These are phyloP conservation scores for Aegilops longissima DNA, from an alignment of 176 grass and related monocot genomes.

Conservation along the genomic window DNA sequence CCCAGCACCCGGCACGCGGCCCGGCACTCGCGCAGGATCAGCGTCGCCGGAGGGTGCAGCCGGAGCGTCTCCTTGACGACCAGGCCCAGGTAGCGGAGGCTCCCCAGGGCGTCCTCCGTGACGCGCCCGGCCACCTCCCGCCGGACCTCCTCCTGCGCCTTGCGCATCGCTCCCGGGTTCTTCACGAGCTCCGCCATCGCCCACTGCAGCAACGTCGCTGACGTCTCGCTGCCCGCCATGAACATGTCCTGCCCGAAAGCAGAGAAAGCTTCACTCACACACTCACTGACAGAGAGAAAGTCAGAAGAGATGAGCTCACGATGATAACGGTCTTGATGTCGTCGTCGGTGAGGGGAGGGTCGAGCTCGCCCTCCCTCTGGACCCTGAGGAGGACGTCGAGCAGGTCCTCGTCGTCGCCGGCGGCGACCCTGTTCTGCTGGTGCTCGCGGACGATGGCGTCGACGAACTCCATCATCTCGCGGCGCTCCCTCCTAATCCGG, in stretches of 20 bases:
- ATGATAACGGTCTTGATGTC: background rate
- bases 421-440: background rate
- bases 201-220: constrained; percentile 33
- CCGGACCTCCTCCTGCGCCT: constrained; percentile 22
- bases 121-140: background rate
- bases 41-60: too few relatives aligned
- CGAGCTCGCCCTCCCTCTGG: background rate
- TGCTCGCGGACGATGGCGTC: constrained; percentile 1
- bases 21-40: too few relatives aligned
- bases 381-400: constrained; percentile 11
- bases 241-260: background rate
- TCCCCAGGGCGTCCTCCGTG: background rate
- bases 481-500: background rate
- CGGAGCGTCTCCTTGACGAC: background rate
- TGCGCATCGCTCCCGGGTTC: constrained; percentile 11
- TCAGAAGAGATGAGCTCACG: background rate
- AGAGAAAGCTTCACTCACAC: too few relatives aligned
- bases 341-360: background rate
- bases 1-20: too few relatives aligned
- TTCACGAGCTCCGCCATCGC: constrained; percentile 37
- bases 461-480: background rate
- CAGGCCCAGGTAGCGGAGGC: background rate
- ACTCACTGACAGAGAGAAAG: too few relatives aligned
- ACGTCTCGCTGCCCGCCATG: background rate
- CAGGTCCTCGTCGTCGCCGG: background rate